phyloP scores from a whole-genome alignment of 805 yeast species.

The Candida ovalis region DNA sequence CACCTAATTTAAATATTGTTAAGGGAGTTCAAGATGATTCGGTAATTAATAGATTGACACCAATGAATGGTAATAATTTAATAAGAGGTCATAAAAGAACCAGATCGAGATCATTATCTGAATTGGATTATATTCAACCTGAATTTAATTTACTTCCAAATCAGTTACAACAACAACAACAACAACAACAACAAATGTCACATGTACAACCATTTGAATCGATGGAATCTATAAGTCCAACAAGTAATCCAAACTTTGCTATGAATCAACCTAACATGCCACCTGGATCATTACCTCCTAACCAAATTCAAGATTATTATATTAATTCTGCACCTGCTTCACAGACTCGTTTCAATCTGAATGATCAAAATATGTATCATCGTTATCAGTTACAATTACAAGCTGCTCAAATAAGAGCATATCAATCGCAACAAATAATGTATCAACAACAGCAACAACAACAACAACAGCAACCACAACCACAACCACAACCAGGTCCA shows the following conservation, averaged over 20 bases:
- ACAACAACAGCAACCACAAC: conserved; percentile 9
- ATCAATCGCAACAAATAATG: conserved; percentile 18
- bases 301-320: neutral
- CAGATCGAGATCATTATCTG: conserved; percentile 33
- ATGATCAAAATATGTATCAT: conserved; percentile 11
- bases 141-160: conserved; percentile 10
- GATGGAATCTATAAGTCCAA: conserved; percentile 6
- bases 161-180: conserved; percentile 1
- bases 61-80: neutral
- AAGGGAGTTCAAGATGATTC: conserved; percentile 1
- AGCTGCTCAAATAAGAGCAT: conserved; percentile 19
- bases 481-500: conserved; percentile 2
- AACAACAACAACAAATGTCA: conserved; percentile 9
- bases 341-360: conserved; percentile 16
- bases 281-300: neutral
- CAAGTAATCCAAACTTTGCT: neutral
- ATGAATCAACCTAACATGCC: neutral
- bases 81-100: conserved; percentile 32
- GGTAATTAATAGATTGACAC: neutral
- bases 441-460: conserved; percentile 12
- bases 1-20: conserved; percentile 1
- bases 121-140: conserved; percentile 21
- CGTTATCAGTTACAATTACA: conserved; percentile 18
- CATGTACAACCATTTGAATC: conserved; percentile 1
- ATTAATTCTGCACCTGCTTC: conserved; percentile 23